Base-by-base conservation (phyloP, 2,329 filamentous ascomycete species). In the Cyanodermella asteris region DNA sequence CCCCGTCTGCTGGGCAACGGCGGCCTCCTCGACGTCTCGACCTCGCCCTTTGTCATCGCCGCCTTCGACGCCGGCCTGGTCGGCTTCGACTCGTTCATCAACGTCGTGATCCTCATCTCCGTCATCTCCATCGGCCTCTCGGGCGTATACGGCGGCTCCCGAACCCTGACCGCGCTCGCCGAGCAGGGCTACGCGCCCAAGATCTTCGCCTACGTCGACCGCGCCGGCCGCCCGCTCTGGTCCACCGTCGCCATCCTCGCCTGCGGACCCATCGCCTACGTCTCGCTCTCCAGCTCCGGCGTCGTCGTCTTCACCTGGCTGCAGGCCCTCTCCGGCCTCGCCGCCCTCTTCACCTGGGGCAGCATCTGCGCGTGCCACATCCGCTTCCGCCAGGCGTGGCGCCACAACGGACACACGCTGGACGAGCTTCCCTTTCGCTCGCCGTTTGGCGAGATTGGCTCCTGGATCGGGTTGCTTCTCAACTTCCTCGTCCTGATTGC, bases 301-400 rank as follows among this genome's bases (percentile, higher is more conserved):
- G 40, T 46, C 5, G 43, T 49, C 0, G 58, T 72, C 9, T 70
- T 74, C 27, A 55, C 62, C 33, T 73, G 69, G 69, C 58, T 74
- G 2, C 56, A 65, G 14, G 62, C 68, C 5, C 50, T 73, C 8
- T 71, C 66, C 3, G 68, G 64, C 27, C 55, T 73, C 2, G 59
- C 61, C 8, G 57, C 64, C 13, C 55, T 73, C 22, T 72, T 72
- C 43, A 64, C 66, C 10, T 74, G 68, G 68, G 64, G 56, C 13
- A 65, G 60, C 22, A 70, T 74, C 36, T 71, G 65, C 41, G 42
- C 68, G 11, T 57, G 66, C 3, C 72, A 76, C 37, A 72, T 76
- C 39, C 66, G 71, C 12, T 73, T 72, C 58, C 65, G 69, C 18
- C 34, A 39, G 4, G 69, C 65, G 0, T 73, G 68, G 68, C 44